Base-by-base conservation (phyloP, 805 yeast species). In the Barnettozyma vustinii region DNA sequence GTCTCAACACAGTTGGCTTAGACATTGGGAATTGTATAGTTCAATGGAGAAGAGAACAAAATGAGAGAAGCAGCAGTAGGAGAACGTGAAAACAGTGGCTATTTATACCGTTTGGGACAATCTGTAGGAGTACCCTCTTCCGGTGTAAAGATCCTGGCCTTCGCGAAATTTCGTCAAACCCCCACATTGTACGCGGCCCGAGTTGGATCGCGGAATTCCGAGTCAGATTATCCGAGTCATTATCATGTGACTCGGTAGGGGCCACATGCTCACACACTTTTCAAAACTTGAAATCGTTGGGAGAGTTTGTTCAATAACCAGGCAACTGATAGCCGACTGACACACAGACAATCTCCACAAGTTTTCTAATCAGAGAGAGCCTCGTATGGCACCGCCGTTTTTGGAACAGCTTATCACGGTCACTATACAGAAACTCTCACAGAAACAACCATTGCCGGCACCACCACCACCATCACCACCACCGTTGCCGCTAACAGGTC, bases 1-100 rank as follows among this genome's bases (percentile, higher is more conserved):
- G 64, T 64, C 87, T 73, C 23, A 89, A 71, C 10, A 88, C 80
- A 53, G 79, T 77, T 44, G 87, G 83, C 57, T 75, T 75, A 12
- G 54, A 27, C 50, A 46, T 44, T 26, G 23, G 26, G 18, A 39
- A 21, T 20, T 4, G 8, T 4, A 19, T 27, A 10, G 4, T 27
- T 27, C 13, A 27, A 27, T 27, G 32, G 32, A 27, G 10, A 27
- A 10, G 5, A 10, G 13, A 27, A 27, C 13, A 9, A 26, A 26
- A 7, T 10, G 13, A 26, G 5, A 8, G 25, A 8, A 23, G 25
- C 12, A 10, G n/a, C 9, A 30, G 16, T 30, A 9, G 33, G 4
- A 13, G 16, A 12, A 30, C 7, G 33, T 13, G 7, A 9, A 30
- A 15, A 13, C 7, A 4, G 12, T 3, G 8, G 33, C n/a, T 30